These are phyloP conservation scores for Scenedesmus sp. DNA, from an alignment of 163 green algal species.

Conservation along the genomic window DNA sequence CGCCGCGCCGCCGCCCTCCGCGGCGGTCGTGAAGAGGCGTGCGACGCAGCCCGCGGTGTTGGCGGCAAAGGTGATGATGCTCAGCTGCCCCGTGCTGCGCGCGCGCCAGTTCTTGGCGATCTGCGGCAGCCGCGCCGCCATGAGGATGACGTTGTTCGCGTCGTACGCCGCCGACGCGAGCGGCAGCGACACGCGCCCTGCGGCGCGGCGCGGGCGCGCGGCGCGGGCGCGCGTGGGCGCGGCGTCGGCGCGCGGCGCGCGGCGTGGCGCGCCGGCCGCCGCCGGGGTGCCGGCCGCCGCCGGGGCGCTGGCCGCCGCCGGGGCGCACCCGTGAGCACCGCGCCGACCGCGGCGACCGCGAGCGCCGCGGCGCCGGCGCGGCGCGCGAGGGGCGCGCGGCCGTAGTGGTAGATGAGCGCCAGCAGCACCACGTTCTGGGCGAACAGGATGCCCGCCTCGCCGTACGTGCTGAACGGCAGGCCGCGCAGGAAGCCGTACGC, in stretches of 20 bases:
- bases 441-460: slow-evolving; percentile 77
- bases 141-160: slow-evolving; percentile 79
- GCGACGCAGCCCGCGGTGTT: slow-evolving; percentile 72
- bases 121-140: slow-evolving; percentile 79
- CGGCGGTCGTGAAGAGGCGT: slow-evolving; percentile 84
- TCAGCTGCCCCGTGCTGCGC: slow-evolving; percentile 80
- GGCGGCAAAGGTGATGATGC: slow-evolving; percentile 56
- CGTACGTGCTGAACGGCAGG: slow-evolving; percentile 87
- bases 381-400: slow-evolving; percentile 35
- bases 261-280: not conserved
- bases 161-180: slow-evolving; percentile 59
- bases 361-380: slow-evolving; percentile 33
- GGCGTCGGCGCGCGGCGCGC: no score
- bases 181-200: slow-evolving; percentile 38
- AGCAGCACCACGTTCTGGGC: slow-evolving; percentile 86
- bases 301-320: not conserved
- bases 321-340: slow-evolving; percentile 43
- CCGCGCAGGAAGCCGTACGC: slow-evolving; percentile 81
- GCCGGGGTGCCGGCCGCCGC: not conserved
- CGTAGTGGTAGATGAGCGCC: slow-evolving; percentile 80
- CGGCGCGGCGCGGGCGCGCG: not conserved
- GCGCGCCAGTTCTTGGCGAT: slow-evolving; percentile 71
- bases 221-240: not conserved
- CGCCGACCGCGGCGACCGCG: slow-evolving; percentile 42
- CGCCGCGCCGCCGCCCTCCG: slow-evolving; percentile 75